phyloP scores from a whole-genome alignment of 2,329 filamentous ascomycete genomes.

The Fonsecaea multimorphosa region DNA sequence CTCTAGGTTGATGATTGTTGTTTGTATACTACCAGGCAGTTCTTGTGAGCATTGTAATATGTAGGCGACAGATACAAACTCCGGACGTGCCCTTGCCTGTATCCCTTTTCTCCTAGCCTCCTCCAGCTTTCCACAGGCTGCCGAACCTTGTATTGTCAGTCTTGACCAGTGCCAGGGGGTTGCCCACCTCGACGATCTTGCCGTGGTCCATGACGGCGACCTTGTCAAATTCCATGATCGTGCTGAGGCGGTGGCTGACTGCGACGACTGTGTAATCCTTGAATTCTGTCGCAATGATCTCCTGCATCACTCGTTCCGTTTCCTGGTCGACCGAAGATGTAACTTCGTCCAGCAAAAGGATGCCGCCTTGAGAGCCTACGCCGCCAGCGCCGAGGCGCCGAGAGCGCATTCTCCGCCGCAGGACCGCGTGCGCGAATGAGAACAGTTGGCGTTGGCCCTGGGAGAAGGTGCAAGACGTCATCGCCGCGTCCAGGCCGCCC shows the following conservation, averaged over 20 bases:
- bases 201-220: slow-evolving; percentile 96
- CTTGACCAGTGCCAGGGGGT: slow-evolving; percentile 55
- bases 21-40: no score
- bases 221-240: slow-evolving; percentile 89
- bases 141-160: background rate
- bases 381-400: slow-evolving; percentile 88
- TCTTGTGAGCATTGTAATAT: no score
- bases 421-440: slow-evolving; percentile 79
- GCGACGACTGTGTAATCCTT: slow-evolving; percentile 84
- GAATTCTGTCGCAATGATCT: slow-evolving; percentile 83
- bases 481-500: slow-evolving; percentile 79
- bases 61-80: no score
- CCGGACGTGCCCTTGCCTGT: no score
- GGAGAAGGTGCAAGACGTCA: slow-evolving; percentile 96
- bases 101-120: no score
- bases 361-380: slow-evolving; percentile 56
- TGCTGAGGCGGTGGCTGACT: slow-evolving; percentile 89
- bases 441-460: slow-evolving; percentile 94
- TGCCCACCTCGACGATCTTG: slow-evolving; percentile 81
- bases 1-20: no score
- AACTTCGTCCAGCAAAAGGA: slow-evolving; percentile 1
- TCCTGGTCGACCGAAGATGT: slow-evolving; percentile 74
- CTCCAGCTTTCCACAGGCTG: no score
- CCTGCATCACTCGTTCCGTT: slow-evolving; percentile 93
- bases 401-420: slow-evolving; percentile 74